Evolutionary conservation across 345 rosid genomes (phyloP), one percentile per base, ranked within the genome.

Genomic region (Iberis pinnata): DNA sequence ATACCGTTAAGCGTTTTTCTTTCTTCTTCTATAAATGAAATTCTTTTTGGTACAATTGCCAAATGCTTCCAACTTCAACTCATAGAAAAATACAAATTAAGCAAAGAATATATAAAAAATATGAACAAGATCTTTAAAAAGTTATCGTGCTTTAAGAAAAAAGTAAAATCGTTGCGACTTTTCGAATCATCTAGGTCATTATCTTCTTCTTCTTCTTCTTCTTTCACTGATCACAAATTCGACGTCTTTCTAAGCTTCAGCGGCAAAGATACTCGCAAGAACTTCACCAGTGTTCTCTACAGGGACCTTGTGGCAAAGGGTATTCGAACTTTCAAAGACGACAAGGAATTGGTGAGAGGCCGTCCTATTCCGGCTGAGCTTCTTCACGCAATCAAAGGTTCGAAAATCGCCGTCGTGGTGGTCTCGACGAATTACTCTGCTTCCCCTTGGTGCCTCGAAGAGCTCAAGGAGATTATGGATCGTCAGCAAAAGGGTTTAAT

Each of bases 191-290:
- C 25, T 6, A 22, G 3, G 25, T 22, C 25, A 6, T 22, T 22
- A 22, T 22, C 25, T 22, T 22, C 25, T 22, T 22, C 25, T 3
- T 29, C 33, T 6, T 29, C 10, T 29, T 29, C 33, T 2, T 54
- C 61, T 13, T 63, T 47, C 13, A 27, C 55, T 37, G 24, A 41
- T 46, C 10, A 1, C 3, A 45, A 0, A 1, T 45, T 27, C 53
- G 67, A 61, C 11, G 72, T 54, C 19, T 68, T 68, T 8, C 25
- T 68, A 2, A 61, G 72, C 14, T 68, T 55, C 31, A 54, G 72
- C 54, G 72, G 67, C 29, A 15, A 12, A 26, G 67, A 68, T 46
- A 61, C 58, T 6, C 33, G 72, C 16, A 53, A 18, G 3, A 56
- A 13, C 29, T 60, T 68, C 51, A 5, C 43, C 9, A 68, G 72